Evolutionary conservation across 306 rosid genomes (phyloP).

Genomic region (Delonix regia): DNA sequence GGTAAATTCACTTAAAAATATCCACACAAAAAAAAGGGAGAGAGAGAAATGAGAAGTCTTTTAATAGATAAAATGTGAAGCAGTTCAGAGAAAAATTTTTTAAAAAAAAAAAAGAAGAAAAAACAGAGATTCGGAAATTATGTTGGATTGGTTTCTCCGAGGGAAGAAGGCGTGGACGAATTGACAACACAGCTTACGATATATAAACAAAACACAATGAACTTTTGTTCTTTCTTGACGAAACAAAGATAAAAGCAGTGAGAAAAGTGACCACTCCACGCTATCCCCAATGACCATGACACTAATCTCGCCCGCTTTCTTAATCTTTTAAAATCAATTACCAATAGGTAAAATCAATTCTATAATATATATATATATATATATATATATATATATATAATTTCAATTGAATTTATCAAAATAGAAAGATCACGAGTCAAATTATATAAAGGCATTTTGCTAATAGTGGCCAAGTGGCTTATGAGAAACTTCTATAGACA

Average conservation of each 20-base stretch:
- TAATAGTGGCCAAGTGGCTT: background rate
- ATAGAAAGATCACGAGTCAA: background rate
- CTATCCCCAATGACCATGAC: background rate
- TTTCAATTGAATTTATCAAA: background rate
- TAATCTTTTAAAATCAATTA: background rate
- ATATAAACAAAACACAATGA: too few species aligned
- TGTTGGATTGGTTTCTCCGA: too few species aligned
- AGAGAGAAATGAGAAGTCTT: too few species aligned
- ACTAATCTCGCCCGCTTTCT: background rate
- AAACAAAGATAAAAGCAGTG: background rate
- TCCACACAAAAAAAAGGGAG: too few species aligned
- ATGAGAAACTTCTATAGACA: background rate
- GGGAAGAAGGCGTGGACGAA: too few species aligned
- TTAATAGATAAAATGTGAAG: background rate
- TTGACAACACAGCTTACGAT: too few species aligned
- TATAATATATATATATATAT: too few species aligned
- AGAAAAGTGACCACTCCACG: background rate
- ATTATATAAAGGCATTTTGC: background rate
- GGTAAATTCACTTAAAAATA: too few species aligned
- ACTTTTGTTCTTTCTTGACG: too few species aligned
- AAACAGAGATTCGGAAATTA: too few species aligned
- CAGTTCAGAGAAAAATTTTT: background rate
- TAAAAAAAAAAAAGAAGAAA: too few species aligned
- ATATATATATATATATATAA: too few species aligned
- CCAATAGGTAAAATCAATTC: background rate